Conservation (phyloP, 2,329 filamentous ascomycete genomes). For the Stagonosporopsis chrysanthemi region DNA sequence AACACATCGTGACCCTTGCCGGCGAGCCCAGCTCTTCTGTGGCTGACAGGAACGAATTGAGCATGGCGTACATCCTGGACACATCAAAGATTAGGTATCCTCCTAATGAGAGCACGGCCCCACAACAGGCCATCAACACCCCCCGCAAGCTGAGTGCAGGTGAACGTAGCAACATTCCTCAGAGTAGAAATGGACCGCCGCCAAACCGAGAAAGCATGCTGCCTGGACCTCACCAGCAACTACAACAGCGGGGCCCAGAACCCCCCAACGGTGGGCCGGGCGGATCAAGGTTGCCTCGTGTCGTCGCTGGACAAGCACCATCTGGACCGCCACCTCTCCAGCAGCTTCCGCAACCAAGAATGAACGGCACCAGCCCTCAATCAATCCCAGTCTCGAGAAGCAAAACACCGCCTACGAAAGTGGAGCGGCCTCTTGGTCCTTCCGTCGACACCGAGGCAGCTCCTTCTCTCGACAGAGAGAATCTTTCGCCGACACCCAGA, state of each 20-base stretch:
- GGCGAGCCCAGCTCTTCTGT: conserved; percentile 92
- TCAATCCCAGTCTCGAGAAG: conserved; percentile 44
- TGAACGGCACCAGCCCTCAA: conserved; percentile 48
- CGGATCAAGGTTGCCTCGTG: conserved; percentile 66
- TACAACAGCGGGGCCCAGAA: conserved; percentile 46
- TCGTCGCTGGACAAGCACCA: conserved; percentile 66
- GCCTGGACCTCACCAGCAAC: conserved; percentile 32
- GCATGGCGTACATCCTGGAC: conserved; percentile 89
- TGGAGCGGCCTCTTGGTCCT: conserved; percentile 56
- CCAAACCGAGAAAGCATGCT: conserved; percentile 56
- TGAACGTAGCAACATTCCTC: conserved; percentile 53
- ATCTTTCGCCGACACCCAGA: conserved; percentile 56
- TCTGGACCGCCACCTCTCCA: conserved; percentile 70
- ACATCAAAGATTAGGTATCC: conserved; percentile 97
- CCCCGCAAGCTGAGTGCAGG: conserved; percentile 58
- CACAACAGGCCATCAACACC: conserved; percentile 37
- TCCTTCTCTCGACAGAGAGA: conserved; percentile 56
- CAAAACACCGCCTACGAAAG: conserved; percentile 62
- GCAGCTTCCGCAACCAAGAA: conserved; percentile 65
- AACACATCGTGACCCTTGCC: conserved; percentile 89
- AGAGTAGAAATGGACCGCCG: conserved; percentile 42
- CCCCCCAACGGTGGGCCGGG: conserved; percentile 43
- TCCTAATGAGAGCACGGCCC: conserved; percentile 65
- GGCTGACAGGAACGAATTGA: conserved; percentile 81
- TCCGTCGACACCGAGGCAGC: conserved; percentile 51